Percentiles rank a stretch among this genome's conserved stretches.
Conservation (phyloP, 257 asterid genomes). For the Verbascum thapsus region DNA sequence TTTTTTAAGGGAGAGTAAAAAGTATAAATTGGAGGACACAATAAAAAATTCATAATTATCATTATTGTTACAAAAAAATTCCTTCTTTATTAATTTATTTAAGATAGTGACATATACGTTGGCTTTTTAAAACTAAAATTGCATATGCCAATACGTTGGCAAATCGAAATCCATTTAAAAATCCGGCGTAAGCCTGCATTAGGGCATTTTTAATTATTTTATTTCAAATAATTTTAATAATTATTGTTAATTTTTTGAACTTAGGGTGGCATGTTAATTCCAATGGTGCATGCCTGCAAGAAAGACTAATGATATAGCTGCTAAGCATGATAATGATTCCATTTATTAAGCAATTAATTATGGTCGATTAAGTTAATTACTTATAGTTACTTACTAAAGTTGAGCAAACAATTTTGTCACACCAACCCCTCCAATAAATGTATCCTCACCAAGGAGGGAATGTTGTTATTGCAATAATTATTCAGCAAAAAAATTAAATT, state of each 20-base stretch:
- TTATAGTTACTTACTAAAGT: constrained; percentile 26
- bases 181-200: constrained; percentile 41
- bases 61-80: background rate
- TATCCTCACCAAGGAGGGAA: background rate
- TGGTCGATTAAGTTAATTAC: constrained; percentile 13
- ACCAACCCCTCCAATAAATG: constrained; percentile 20
- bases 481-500: background rate
- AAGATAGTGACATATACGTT: background rate
- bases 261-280: background rate
- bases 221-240: too few species aligned
- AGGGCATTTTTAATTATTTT: background rate
- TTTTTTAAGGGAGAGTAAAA: background rate
- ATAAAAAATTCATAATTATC: background rate
- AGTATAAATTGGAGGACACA: constrained; percentile 22
- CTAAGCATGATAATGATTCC: constrained; percentile 15
- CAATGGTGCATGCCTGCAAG: background rate
- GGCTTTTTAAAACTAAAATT: constrained; percentile 5
- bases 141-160: constrained; percentile 20
- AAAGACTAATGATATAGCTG: background rate
- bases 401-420: constrained; percentile 21
- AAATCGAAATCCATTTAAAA: constrained; percentile 24
- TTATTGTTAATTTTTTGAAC: background rate
- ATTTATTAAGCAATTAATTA: background rate
- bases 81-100: background rate
- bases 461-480: background rate